phyloP scores from a whole-genome alignment of 768 basidiomycete species.

The Collybiopsis luxurians region DNA sequence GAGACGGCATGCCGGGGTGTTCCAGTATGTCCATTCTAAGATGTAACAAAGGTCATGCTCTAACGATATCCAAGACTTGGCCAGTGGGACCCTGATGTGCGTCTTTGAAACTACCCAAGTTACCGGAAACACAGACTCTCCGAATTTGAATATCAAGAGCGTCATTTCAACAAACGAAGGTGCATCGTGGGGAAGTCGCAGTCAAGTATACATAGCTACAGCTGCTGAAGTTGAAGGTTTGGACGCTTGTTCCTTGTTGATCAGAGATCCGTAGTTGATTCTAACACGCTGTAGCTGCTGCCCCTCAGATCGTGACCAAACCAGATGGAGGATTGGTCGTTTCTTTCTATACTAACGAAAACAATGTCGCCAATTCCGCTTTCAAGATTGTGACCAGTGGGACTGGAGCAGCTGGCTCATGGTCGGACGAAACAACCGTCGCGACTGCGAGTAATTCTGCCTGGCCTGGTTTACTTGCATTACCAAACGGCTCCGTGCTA shows the following conservation, averaged over 20 bases:
- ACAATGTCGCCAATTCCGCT: constrained; percentile 7
- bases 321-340: constrained; percentile 15
- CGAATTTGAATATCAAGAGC: constrained; percentile 17
- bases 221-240: constrained; percentile 15
- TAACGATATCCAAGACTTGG: neutral
- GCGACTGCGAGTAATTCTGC: neutral
- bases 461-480: neutral
- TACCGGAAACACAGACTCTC: constrained; percentile 1
- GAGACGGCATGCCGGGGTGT: constrained; percentile 22
- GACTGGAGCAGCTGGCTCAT: neutral
- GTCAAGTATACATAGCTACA: constrained; percentile 14
- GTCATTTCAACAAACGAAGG: constrained; percentile 20
- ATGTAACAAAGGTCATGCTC: neutral
- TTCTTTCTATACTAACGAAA: constrained; percentile 22
- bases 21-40: neutral
- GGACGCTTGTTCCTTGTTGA: neutral
- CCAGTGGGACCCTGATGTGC: constrained; percentile 12
- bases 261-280: neutral
- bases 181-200: constrained; percentile 7
- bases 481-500: neutral
- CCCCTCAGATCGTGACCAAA: constrained; percentile 14
- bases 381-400: neutral
- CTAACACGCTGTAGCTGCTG: constrained; percentile 10
- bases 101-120: constrained; percentile 23
- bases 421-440: neutral